phyloP scores from a whole-genome alignment of 139 green algal genomes.

The Protoeuglena noctilucae region DNA sequence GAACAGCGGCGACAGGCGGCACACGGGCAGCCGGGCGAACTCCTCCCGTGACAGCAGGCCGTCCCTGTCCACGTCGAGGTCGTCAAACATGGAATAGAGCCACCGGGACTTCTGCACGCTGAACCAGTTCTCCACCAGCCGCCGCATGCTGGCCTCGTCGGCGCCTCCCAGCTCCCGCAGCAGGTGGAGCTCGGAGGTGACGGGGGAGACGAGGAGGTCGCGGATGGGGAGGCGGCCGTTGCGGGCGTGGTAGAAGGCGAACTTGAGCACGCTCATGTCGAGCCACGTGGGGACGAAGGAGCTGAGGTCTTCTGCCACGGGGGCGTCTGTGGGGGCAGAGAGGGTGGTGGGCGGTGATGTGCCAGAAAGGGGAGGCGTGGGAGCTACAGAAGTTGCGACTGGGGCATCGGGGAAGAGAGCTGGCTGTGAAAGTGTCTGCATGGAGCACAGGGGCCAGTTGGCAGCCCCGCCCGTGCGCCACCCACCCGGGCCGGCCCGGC shows the following conservation, averaged over 20 bases:
- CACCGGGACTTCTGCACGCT: background rate
- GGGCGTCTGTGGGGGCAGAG: background rate
- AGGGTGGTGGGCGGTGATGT: no score
- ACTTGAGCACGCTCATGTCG: background rate
- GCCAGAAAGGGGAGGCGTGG: no score
- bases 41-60: background rate
- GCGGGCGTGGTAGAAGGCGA: background rate
- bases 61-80: background rate
- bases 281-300: background rate
- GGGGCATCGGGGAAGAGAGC: no score
- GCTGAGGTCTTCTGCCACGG: background rate
- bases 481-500: no score
- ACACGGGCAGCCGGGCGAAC: background rate
- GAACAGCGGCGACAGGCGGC: background rate
- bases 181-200: background rate
- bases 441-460: no score
- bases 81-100: background rate
- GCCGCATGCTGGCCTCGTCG: background rate
- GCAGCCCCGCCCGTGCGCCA: no score
- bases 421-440: no score
- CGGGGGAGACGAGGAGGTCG: background rate
- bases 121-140: background rate
- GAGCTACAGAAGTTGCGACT: no score
- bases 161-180: background rate
- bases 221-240: background rate